A percentile compares a stretch with the other conserved stretches of the same genome.
phyloP scores from a whole-genome alignment of 2,329 filamentous ascomycete species.

The Bipolaris gigantea region DNA sequence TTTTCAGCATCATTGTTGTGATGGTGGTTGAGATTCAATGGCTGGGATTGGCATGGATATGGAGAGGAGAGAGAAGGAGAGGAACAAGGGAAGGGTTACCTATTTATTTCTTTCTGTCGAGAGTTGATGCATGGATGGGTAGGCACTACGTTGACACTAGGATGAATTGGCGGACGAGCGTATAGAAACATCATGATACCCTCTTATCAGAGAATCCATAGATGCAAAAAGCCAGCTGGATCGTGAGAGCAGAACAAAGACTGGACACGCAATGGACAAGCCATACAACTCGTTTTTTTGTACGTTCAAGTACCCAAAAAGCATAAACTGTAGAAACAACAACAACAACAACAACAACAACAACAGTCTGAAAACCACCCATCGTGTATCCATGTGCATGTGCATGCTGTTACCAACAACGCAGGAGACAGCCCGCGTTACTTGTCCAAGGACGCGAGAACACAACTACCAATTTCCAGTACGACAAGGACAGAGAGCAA shows the following conservation, averaged over 20 bases:
- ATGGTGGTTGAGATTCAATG: background rate
- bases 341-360: background rate
- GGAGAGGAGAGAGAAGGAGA: background rate
- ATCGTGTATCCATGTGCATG: background rate
- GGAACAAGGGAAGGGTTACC: background rate
- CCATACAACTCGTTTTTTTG: too few species aligned
- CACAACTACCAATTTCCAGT: background rate
- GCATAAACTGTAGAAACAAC: background rate
- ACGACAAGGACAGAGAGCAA: background rate
- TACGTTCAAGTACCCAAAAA: background rate
- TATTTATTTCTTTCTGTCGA: too few species aligned
- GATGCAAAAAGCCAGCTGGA: background rate
- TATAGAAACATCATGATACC: conserved; percentile 1
- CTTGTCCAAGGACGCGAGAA: background rate
- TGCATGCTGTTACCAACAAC: background rate
- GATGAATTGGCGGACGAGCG: background rate
- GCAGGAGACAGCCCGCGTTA: background rate
- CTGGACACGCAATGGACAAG: too few species aligned
- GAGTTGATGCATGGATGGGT: background rate
- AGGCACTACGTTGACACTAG: background rate
- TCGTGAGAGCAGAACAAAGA: too few species aligned
- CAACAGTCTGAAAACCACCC: background rate
- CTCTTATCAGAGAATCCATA: background rate
- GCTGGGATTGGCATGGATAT: background rate
- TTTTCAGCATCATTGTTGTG: background rate